Conservation (phyloP, 2,329 filamentous ascomycete genomes). For the Pyrenochaeta sp. region DNA sequence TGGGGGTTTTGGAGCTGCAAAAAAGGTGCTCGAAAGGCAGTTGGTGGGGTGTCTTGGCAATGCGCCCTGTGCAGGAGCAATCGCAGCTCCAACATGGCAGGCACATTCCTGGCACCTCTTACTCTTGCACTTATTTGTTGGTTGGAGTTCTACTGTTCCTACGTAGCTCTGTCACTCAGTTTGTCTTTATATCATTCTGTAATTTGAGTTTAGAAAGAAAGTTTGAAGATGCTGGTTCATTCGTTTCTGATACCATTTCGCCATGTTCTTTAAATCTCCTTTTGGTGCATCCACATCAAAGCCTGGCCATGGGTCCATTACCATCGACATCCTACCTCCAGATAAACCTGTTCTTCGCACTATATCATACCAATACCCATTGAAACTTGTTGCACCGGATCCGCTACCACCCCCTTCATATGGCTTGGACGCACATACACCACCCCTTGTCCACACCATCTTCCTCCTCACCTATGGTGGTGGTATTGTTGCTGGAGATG, state of each 20-base stretch:
- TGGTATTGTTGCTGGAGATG: slow-evolving; percentile 87
- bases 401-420: slow-evolving; percentile 65
- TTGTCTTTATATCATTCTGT: background rate
- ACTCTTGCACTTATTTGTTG: too few species aligned
- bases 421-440: slow-evolving; percentile 27
- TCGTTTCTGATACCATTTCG: slow-evolving; percentile 17
- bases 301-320: slow-evolving; percentile 80
- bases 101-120: too few species aligned
- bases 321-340: slow-evolving; percentile 76
- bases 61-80: background rate
- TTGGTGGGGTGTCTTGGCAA: slow-evolving; percentile 9
- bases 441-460: slow-evolving; percentile 72
- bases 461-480: slow-evolving; percentile 96
- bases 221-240: slow-evolving; percentile 17
- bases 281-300: slow-evolving; percentile 77
- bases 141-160: background rate
- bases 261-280: slow-evolving; percentile 64
- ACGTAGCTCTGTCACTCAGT: background rate
- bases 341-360: slow-evolving; percentile 74
- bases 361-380: slow-evolving; percentile 89
- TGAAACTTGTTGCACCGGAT: slow-evolving; percentile 89
- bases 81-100: background rate
- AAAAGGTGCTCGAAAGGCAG: slow-evolving; percentile 10
- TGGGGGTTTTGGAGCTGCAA: slow-evolving; percentile 16
- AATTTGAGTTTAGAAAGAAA: background rate